Conservation (phyloP, 768 basidiomycete species). For the Leccinum fibrillosum region DNA sequence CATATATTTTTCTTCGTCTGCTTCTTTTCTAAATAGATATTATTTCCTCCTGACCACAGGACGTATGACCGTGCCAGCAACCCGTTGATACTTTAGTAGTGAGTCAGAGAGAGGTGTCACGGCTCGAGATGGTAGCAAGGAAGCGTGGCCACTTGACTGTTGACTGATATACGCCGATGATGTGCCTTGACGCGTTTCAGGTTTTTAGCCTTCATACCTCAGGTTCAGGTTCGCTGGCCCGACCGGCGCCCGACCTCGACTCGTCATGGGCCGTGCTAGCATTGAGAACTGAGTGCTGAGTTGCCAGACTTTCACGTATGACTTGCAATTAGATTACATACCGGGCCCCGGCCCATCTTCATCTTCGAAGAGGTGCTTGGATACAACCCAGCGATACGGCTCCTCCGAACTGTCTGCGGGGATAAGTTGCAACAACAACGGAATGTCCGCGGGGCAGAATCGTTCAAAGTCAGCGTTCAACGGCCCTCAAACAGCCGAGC, state of each 20-base stretch:
- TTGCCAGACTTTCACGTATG: background rate
- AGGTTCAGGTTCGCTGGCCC: background rate
- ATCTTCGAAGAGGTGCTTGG: background rate
- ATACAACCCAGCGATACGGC: background rate
- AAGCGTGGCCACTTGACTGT: background rate
- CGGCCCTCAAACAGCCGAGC: slow-evolving; percentile 6
- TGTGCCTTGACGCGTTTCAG: background rate
- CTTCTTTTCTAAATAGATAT: background rate
- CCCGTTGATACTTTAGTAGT: background rate
- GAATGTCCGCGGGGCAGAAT: slow-evolving; percentile 1
- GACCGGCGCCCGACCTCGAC: background rate
- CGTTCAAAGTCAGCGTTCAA: background rate
- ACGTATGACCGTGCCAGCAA: background rate
- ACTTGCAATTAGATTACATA: background rate
- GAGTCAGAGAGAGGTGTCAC: background rate
- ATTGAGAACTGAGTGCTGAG: background rate
- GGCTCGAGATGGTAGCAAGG: background rate
- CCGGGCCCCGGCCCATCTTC: background rate
- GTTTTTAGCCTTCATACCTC: background rate
- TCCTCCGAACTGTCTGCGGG: background rate
- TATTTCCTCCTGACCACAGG: background rate
- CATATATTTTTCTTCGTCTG: background rate
- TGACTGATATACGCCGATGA: background rate
- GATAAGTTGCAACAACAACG: background rate
- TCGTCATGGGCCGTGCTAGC: background rate